These are phyloP conservation scores for Acanthamoeba triangularis DNA, from an alignment of 208 protist genomes.

Conservation along the genomic window DNA sequence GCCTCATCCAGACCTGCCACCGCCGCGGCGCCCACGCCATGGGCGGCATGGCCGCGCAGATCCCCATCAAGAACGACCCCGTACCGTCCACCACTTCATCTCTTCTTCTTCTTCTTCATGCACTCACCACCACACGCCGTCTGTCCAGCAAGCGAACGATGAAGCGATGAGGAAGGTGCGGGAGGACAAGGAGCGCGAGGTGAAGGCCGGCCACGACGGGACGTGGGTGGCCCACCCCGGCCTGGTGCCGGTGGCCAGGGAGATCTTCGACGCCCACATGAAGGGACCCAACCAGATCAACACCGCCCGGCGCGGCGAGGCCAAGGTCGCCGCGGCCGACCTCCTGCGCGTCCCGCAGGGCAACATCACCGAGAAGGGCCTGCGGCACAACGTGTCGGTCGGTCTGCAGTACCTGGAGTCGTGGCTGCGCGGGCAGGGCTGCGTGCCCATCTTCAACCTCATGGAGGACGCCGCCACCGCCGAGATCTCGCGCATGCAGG, in stretches of 20 bases:
- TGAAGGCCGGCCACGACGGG: slow-evolving; percentile 90
- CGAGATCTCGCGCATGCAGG: slow-evolving; percentile 81
- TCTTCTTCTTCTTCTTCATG: neutral
- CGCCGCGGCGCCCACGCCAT: slow-evolving; percentile 88
- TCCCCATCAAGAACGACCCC: slow-evolving; percentile 85
- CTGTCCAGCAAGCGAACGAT: neutral
- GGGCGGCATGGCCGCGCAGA: slow-evolving; percentile 91
- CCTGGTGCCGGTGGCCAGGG: slow-evolving; percentile 88
- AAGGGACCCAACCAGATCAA: slow-evolving; percentile 87
- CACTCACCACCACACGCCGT: neutral
- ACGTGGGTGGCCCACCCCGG: slow-evolving; percentile 90
- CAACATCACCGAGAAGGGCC: slow-evolving; percentile 24
- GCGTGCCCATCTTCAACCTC: slow-evolving; percentile 80
- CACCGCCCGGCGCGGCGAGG: neutral
- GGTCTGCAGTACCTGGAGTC: slow-evolving; percentile 78
- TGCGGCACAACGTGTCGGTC: slow-evolving; percentile 59
- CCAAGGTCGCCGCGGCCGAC: slow-evolving; percentile 35
- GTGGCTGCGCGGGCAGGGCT: slow-evolving; percentile 79
- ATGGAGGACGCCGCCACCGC: slow-evolving; percentile 85
- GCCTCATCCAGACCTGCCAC: slow-evolving; percentile 90
- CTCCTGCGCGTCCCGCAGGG: slow-evolving; percentile 35
- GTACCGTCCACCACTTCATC: neutral
- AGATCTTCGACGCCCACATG: slow-evolving; percentile 89
- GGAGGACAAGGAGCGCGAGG: slow-evolving; percentile 88
- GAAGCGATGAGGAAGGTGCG: slow-evolving; percentile 44